Conservation (phyloP, 2,329 filamentous ascomycete species). For the Xylaria hypoxylon region DNA sequence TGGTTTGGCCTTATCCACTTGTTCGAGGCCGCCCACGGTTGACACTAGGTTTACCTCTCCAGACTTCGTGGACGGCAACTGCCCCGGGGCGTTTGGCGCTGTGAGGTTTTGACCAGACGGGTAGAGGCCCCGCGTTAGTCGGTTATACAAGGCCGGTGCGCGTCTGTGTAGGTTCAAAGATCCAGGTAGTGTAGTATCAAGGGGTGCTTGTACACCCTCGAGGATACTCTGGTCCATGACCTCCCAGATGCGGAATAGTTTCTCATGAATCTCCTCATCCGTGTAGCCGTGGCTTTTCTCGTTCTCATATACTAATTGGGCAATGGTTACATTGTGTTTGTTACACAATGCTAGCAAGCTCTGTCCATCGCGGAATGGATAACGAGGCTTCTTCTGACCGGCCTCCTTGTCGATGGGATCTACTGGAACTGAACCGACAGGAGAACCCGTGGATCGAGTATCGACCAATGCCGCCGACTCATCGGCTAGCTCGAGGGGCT, state of each 20-base stretch:
- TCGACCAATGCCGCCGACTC: slow-evolving; percentile 36
- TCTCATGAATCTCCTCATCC: slow-evolving; percentile 61
- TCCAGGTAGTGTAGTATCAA: slow-evolving; percentile 57
- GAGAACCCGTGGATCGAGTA: slow-evolving; percentile 20
- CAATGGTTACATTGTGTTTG: slow-evolving; percentile 64
- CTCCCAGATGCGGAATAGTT: slow-evolving; percentile 62
- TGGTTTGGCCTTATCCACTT: slow-evolving; percentile 22
- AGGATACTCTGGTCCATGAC: slow-evolving; percentile 65
- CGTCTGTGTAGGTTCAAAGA: slow-evolving; percentile 61
- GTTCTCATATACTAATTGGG: slow-evolving; percentile 64
- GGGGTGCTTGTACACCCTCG: slow-evolving; percentile 60
- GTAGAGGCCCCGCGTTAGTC: slow-evolving; percentile 60
- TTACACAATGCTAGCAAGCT: slow-evolving; percentile 61
- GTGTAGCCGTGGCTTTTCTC: slow-evolving; percentile 64
- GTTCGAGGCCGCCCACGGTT: slow-evolving; percentile 6
- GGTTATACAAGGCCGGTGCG: slow-evolving; percentile 59
- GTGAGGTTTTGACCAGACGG: slow-evolving; percentile 48
- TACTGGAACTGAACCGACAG: slow-evolving; percentile 32
- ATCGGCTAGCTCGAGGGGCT: slow-evolving; percentile 48
- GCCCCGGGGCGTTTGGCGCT: slow-evolving; percentile 30
- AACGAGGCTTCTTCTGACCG: slow-evolving; percentile 54
- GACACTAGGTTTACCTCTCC: slow-evolving; percentile 11
- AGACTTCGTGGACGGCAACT: slow-evolving; percentile 37
- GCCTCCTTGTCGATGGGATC: slow-evolving; percentile 32
- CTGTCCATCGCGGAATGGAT: slow-evolving; percentile 60